These are phyloP conservation scores for Poa annua DNA, from an alignment of 176 grass and related monocot genomes.

Conservation along the genomic window DNA sequence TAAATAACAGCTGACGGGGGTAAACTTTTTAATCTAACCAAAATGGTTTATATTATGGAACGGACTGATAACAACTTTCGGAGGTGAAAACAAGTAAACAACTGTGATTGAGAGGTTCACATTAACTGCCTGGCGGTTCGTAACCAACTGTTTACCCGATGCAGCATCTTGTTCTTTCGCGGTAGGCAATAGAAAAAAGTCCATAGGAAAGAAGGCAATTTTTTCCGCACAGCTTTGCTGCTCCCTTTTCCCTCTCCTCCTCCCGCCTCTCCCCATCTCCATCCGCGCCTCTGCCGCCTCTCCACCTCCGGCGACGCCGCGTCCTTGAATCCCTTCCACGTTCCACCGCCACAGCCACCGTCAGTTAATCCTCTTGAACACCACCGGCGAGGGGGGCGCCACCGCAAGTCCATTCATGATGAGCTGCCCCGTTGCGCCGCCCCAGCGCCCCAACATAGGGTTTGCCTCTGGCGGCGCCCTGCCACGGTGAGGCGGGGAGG, in stretches of 20 bases:
- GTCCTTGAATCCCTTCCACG: too few relatives aligned
- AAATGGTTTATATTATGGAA: too few relatives aligned
- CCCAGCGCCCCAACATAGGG: conserved; percentile 34
- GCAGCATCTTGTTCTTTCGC: background rate
- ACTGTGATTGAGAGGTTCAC: background rate
- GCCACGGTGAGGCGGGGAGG: conserved; percentile 31
- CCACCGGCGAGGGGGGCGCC: background rate
- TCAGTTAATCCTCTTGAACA: conserved; percentile 9
- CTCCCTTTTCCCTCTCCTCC: background rate
- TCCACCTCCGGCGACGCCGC: background rate
- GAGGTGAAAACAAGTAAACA: background rate
- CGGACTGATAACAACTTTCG: too few relatives aligned
- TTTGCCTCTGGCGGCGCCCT: conserved; percentile 37
- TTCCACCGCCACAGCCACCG: background rate
- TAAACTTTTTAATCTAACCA: too few relatives aligned
- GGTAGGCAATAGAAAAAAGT: background rate
- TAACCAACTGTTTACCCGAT: background rate
- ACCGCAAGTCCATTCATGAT: background rate
- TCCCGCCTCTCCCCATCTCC: conserved; percentile 1
- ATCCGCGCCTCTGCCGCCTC: background rate
- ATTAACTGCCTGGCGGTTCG: background rate
- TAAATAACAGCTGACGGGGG: too few relatives aligned
- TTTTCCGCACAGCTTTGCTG: background rate
- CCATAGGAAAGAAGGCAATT: background rate
- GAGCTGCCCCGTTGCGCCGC: background rate